Base-by-base conservation (phyloP, 2,329 filamentous ascomycete genomes). In the Westerdykella ornata region DNA sequence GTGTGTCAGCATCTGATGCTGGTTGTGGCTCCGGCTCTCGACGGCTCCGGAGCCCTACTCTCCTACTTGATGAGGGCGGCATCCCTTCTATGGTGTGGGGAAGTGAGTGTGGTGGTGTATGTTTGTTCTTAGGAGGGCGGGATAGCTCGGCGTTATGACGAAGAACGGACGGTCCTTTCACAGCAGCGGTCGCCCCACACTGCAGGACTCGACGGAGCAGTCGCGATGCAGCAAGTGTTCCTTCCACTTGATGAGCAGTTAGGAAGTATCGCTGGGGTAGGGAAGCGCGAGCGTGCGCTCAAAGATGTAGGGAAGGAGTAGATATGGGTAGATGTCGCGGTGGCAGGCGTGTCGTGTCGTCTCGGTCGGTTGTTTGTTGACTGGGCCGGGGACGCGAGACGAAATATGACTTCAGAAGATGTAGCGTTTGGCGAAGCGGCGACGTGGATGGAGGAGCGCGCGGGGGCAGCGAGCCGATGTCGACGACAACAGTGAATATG, bases 1-100 rank as follows among this genome's bases (percentile, higher is more conserved):
- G 69, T 15, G 69, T 71, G 49, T 73, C 70, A 41, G 56, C 58
- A 44, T 66, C 62, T 38, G 61, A 63, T 45, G 59, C 56, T 43
- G 51, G 57, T 44, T 61, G 61, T 28, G 53, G 48, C 37, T 63
- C 61, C 38, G 56, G 52, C 39, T 62, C 56, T 41, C 56, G 49
- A 47, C 59, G 59, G 44, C 52, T 54, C 47, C 54, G 55, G 41
- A 59, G 48, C 39, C 56, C 54, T 30, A 49, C 40, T 45, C 58
- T 48, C 43, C 56, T 50, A 42, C 44, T 56, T 30, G 57, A 56
- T 14, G 56, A 59, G 42, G 57, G 53, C 45, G 57, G 56, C 58
- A 60, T 59, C 39, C n/a, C n/a, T 45, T 54, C 44, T 44, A 49
- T 50, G 43, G 43, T n/a, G 39, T 15, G 15, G 26, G 6, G 12